A percentile compares a stretch with the other conserved stretches of the same genome.
phyloP scores from a whole-genome alignment of 2,329 filamentous ascomycete genomes.

The Cordyceps javanica region DNA sequence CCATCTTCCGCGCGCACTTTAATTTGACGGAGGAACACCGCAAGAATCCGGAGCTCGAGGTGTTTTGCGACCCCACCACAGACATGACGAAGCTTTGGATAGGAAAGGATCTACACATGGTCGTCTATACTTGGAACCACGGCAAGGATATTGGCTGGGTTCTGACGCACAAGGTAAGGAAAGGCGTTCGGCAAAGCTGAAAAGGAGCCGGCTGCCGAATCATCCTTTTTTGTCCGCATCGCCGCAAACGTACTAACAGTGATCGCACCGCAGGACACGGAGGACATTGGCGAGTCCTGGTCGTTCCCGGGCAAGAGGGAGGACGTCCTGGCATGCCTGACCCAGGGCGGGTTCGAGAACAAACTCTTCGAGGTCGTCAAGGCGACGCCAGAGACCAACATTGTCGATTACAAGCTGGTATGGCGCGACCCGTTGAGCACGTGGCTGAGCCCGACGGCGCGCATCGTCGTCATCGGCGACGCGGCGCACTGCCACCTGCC shows the following conservation, averaged over 20 bases:
- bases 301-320: background rate
- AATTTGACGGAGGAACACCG: background rate
- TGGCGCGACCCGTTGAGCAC: background rate
- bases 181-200: too few relatives aligned
- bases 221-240: too few relatives aligned
- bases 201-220: too few relatives aligned
- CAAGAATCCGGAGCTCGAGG: background rate
- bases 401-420: background rate
- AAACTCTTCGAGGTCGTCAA: background rate
- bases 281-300: background rate
- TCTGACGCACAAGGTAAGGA: background rate
- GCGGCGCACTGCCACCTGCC: slow-evolving; percentile 36
- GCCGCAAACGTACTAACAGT: background rate
- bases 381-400: background rate
- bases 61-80: background rate
- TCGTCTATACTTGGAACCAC: background rate
- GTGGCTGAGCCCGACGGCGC: slow-evolving; percentile 27
- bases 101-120: background rate
- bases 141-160: background rate
- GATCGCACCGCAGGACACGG: background rate
- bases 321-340: background rate
- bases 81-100: background rate
- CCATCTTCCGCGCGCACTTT: background rate
- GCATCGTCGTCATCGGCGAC: slow-evolving; percentile 35
- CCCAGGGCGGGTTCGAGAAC: background rate